Conservation (phyloP, 148 eudicot species). For the Drosera capensis region DNA sequence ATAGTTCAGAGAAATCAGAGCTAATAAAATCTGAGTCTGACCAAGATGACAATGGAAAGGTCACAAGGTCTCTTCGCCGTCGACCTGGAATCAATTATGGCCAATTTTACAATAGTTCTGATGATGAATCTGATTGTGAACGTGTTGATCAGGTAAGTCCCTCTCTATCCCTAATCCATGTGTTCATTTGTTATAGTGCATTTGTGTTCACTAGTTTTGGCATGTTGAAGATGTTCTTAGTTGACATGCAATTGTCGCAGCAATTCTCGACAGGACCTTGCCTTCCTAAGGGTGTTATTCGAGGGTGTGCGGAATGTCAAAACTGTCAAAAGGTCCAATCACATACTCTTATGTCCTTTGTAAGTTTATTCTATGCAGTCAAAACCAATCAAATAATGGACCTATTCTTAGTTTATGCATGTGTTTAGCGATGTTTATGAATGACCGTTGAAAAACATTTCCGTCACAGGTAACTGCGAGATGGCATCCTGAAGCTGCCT, state of each 20-base stretch:
- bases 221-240: not conserved
- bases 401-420: not conserved
- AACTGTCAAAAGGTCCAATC: constrained; percentile 71
- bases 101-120: constrained; percentile 29
- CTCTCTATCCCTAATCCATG: not conserved
- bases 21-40: constrained; percentile 25
- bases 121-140: constrained; percentile 52
- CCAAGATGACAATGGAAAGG: constrained; percentile 29
- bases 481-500: constrained; percentile 80
- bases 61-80: constrained; percentile 38
- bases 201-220: not conserved
- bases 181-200: not conserved
- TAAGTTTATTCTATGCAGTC: not conserved
- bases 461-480: constrained; percentile 61
- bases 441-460: not conserved
- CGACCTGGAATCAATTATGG: constrained; percentile 39
- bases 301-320: constrained; percentile 66
- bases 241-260: constrained; percentile 18
- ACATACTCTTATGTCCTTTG: not conserved
- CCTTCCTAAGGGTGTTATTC: constrained; percentile 82
- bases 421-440: constrained; percentile 1
- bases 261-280: constrained; percentile 21
- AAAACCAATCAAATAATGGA: too few species aligned
- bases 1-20: constrained; percentile 29
- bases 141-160: constrained; percentile 35